These are phyloP conservation scores for Leccinum truebloodii DNA, from an alignment of 768 basidiomycete genomes.

Conservation along the genomic window DNA sequence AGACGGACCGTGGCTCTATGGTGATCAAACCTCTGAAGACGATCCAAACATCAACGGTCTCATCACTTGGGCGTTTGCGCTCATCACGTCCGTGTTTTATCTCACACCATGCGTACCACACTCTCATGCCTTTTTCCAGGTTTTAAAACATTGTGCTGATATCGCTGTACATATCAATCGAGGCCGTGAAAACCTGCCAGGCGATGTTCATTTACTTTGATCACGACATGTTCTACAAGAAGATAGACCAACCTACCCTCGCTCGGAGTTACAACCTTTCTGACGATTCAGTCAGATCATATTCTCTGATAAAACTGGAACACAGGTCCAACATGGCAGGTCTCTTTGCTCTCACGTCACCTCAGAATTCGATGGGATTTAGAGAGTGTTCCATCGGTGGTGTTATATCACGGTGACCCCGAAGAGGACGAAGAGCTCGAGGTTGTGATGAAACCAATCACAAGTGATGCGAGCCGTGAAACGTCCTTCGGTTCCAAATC, in stretches of 20 bases:
- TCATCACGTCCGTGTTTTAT: slow-evolving; percentile 70
- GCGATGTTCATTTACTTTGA: slow-evolving; percentile 97
- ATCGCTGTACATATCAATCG: slow-evolving; percentile 97
- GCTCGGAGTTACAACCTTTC: slow-evolving; percentile 95
- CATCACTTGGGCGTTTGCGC: slow-evolving; percentile 81
- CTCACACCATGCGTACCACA: not conserved
- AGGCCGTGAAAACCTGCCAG: slow-evolving; percentile 86
- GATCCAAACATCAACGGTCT: slow-evolving; percentile 93
- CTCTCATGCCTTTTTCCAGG: slow-evolving; percentile 33
- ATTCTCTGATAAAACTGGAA: slow-evolving; percentile 98
- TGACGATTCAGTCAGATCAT: slow-evolving; percentile 98
- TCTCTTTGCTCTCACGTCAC: slow-evolving; percentile 30
- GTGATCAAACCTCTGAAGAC: slow-evolving; percentile 61
- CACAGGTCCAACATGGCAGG: slow-evolving; percentile 61
- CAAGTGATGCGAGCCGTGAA: slow-evolving; percentile 21
- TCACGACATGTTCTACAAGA: slow-evolving; percentile 78
- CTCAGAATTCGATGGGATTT: slow-evolving; percentile 89
- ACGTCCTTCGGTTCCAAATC: slow-evolving; percentile 30
- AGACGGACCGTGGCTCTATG: slow-evolving; percentile 81
- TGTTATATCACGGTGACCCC: slow-evolving; percentile 73
- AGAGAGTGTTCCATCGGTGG: slow-evolving; percentile 90
- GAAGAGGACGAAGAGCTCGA: slow-evolving; percentile 38
- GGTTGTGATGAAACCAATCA: slow-evolving; percentile 16
- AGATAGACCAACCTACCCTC: slow-evolving; percentile 72
- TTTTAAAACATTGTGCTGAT: slow-evolving; percentile 99